Conservation (phyloP, 129 eudicot genomes). For the Chrysanthemum seticuspe region DNA sequence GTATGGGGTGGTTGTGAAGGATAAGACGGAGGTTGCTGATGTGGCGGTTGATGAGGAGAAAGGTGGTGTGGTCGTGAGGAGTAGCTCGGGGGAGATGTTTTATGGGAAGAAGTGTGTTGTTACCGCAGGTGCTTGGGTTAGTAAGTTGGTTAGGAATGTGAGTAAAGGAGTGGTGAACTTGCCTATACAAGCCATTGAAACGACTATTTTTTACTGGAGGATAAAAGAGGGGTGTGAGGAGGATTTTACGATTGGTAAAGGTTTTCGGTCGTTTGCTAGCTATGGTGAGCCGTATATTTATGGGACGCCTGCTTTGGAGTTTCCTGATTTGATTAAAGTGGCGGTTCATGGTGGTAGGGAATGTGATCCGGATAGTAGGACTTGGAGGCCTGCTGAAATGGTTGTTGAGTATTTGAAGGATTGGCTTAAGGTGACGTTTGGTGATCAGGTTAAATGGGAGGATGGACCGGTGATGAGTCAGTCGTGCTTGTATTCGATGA, state of each 20-base stretch:
- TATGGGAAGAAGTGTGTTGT: constrained; percentile 71
- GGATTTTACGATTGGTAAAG: constrained; percentile 49
- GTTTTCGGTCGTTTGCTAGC: constrained; percentile 84
- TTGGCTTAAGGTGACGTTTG: constrained; percentile 60
- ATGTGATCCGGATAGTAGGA: constrained; percentile 64
- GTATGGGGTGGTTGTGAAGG: constrained; percentile 57
- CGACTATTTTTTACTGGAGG: constrained; percentile 66
- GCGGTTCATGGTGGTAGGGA: constrained; percentile 64
- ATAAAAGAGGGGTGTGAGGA: constrained; percentile 51
- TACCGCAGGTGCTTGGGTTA: constrained; percentile 82
- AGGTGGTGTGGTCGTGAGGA: constrained; percentile 50
- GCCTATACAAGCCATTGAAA: constrained; percentile 78
- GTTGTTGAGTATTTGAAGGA: constrained; percentile 31
- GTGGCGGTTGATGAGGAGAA: constrained; percentile 26
- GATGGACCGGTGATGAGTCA: constrained; percentile 58
- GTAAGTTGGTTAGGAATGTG: constrained; percentile 43
- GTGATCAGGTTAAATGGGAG: constrained; percentile 50
- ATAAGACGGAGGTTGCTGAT: constrained; percentile 44
- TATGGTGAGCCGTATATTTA: constrained; percentile 71
- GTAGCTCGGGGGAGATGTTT: constrained; percentile 35
- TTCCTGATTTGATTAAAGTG: constrained; percentile 64
- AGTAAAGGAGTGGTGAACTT: constrained; percentile 27
- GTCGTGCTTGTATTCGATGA: constrained; percentile 87
- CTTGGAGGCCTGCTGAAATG: constrained; percentile 39
- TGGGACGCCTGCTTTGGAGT: constrained; percentile 88